Percentiles rank a stretch among this genome's conserved stretches.
These are phyloP conservation scores for Veloporphyrellus conicus DNA, from an alignment of 1,284 basidiomycete genomes.

Conservation along the genomic window DNA sequence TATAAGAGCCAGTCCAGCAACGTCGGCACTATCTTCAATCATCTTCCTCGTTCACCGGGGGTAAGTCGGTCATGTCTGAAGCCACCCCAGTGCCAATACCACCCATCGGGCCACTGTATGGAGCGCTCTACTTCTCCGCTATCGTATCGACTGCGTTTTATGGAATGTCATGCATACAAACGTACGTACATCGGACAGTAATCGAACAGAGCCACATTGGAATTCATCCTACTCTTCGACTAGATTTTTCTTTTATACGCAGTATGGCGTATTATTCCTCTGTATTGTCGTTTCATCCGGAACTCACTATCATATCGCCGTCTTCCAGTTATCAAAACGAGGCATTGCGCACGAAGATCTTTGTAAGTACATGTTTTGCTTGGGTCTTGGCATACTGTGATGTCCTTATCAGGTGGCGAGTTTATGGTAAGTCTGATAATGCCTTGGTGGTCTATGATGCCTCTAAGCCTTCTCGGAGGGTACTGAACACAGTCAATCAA, in stretches of 20 bases:
- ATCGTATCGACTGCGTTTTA: constrained; percentile 3
- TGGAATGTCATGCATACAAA: constrained; percentile 4
- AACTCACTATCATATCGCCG: not conserved
- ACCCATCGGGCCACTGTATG: constrained; percentile 5
- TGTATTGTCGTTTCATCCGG: not conserved
- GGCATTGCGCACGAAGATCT: not conserved
- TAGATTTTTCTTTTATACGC: not conserved
- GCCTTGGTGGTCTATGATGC: not conserved
- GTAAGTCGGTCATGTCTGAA: too few relatives aligned
- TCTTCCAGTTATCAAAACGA: not conserved
- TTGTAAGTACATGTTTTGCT: not conserved
- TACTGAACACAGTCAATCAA: constrained; percentile 1
- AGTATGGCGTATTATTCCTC: not conserved
- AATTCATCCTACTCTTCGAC: not conserved
- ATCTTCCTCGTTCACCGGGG: too few relatives aligned
- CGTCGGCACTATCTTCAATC: too few relatives aligned
- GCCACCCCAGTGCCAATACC: too few relatives aligned
- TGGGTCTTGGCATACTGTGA: not conserved
- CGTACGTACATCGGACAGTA: not conserved
- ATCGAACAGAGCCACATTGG: not conserved
- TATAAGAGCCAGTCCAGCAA: too few relatives aligned
- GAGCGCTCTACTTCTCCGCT: constrained; percentile 2
- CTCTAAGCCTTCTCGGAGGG: not conserved
- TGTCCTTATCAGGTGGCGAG: not conserved
- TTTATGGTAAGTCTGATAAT: not conserved